Evolutionary conservation across 768 basidiomycete species (phyloP), one percentile per base, ranked within the genome.

Genomic region (Suillus discolor): DNA sequence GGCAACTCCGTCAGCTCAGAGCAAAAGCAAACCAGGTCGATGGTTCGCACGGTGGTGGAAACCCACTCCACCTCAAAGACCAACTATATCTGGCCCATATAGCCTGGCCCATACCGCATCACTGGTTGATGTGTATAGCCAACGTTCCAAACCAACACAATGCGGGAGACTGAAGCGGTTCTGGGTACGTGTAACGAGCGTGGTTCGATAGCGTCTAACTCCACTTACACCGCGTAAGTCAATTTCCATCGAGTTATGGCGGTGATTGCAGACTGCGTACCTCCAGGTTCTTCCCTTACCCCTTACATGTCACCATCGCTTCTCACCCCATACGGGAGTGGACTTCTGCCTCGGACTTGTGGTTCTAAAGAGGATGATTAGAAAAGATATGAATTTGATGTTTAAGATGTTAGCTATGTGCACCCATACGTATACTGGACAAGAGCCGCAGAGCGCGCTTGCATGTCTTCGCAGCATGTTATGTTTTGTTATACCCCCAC

Each of bases 1-100:
- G 45, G 59, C 68, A 6, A 55, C 68, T 28, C 41, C 68, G 36
- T 67, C 75, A 3, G 61, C 60, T 15, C 66, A 20, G 20, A 66
- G 49, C 5, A 67, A 61, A 45, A 7, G 53, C 9, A 61, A 41
- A 44, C 57, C 70, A 39, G 41, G 42, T 0, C 70, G 63, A 42
- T 76, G 74, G 76, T 72, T 77, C 38, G 62, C 69, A 15, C 71
- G 61, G 42, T 77, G 76, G 70, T 76, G 74, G 72, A 74, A 66
- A 45, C 74, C 45, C 42, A 25, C 69, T 1, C 36, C 70, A 8
- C 69, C 74, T 1, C 67, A 70, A 57, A 73, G 75, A 9, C 76
- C 76, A 36, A 42, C 65, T 34, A 78, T 77, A 44, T 77, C 76
- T 7, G 76, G 76, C 18, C 76, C 76, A 45, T 77, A 77, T 65